Evolutionary conservation across 108 stramenopile genomes (phyloP).

Genomic region (Aurantiochytrium sp.): DNA sequence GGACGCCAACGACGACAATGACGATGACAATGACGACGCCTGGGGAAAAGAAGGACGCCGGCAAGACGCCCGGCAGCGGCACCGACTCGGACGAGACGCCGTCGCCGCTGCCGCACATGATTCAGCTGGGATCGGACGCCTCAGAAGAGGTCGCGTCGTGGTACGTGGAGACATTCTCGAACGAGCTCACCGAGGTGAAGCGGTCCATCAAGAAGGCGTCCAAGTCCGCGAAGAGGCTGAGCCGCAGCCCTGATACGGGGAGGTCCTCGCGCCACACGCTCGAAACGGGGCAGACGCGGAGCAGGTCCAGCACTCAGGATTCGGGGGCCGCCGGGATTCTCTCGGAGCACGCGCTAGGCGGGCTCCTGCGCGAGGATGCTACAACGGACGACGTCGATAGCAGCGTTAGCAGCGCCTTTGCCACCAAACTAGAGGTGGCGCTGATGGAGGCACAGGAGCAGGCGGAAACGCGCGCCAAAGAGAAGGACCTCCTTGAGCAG

Average conservation of each 20-base stretch:
- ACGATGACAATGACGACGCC: too few species aligned
- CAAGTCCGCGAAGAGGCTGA: background rate
- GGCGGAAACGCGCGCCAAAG: background rate
- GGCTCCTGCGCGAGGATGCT: background rate
- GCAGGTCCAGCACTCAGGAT: background rate
- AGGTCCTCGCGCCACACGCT: background rate
- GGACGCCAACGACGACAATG: too few species aligned
- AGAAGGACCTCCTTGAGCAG: background rate
- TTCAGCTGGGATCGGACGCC: background rate
- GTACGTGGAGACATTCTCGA: background rate
- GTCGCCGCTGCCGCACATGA: background rate
- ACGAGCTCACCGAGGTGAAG: background rate
- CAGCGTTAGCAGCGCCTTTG: background rate
- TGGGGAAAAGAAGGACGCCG: too few species aligned
- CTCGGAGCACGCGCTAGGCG: too few species aligned
- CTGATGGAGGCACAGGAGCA: conserved; percentile 9
- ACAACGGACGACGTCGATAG: background rate
- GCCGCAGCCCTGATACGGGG: background rate
- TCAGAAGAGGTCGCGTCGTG: background rate
- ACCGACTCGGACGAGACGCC: background rate
- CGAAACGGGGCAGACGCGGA: background rate
- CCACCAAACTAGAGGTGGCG: background rate
- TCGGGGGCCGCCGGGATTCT: background rate
- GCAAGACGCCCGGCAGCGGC: background rate
- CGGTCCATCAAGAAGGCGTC: background rate